phyloP scores from a whole-genome alignment of 768 basidiomycete species.

The Tremella yokohamensis region DNA sequence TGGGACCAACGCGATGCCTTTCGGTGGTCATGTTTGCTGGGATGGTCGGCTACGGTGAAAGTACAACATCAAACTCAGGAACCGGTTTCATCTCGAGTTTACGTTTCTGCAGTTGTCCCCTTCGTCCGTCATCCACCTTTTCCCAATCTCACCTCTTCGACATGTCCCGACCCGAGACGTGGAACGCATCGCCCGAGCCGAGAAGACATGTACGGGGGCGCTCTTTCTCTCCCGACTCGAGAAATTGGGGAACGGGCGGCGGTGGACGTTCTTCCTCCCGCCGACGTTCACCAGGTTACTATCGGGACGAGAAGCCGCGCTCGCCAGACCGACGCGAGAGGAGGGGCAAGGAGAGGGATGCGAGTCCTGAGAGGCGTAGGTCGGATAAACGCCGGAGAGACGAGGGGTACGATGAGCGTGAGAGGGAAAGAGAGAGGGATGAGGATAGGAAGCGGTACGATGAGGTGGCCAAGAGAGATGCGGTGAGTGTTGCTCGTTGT shows the following conservation, averaged over 20 bases:
- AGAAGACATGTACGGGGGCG: constrained; percentile 9
- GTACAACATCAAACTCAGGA: constrained; percentile 1
- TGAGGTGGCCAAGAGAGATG: constrained; percentile 22
- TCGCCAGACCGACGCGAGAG: constrained; percentile 1
- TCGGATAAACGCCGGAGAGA: constrained; percentile 22
- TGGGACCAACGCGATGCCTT: neutral
- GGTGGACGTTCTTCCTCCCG: constrained; percentile 31
- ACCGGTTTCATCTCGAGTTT: neutral
- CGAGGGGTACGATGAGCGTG: constrained; percentile 35
- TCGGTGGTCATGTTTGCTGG: neutral
- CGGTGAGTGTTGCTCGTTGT: constrained; percentile 22
- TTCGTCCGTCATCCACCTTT: neutral
- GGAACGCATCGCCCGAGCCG: constrained; percentile 1
- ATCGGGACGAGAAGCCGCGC: neutral
- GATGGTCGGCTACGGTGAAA: neutral
- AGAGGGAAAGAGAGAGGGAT: constrained; percentile 47
- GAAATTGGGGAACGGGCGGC: constrained; percentile 29
- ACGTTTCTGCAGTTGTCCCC: neutral
- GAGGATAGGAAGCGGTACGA: constrained; percentile 44
- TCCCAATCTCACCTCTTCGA: neutral
- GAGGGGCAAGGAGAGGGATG: constrained; percentile 19
- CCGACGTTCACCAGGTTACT: constrained; percentile 19
- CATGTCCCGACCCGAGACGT: neutral
- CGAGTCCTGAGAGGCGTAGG: constrained; percentile 28
- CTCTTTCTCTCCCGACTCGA: constrained; percentile 25